These are phyloP conservation scores for Blastomyces percursus DNA, from an alignment of 2,329 filamentous ascomycete genomes.

Conservation along the genomic window DNA sequence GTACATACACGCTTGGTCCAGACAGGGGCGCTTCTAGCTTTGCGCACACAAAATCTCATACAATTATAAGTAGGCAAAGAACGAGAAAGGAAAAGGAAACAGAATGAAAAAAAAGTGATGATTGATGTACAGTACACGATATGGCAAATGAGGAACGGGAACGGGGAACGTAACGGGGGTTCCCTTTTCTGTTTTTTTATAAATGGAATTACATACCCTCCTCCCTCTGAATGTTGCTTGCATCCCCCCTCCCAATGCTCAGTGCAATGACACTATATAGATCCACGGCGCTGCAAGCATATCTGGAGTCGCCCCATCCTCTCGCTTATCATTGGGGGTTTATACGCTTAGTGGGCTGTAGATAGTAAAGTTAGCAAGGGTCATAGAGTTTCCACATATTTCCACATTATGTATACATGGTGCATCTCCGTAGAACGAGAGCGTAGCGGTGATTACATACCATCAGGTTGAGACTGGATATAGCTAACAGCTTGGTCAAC, in stretches of 20 bases:
- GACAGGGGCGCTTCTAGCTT: too few relatives aligned
- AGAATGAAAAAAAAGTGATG: not conserved
- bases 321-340: not conserved
- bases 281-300: not conserved
- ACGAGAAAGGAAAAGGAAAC: not conserved
- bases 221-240: not conserved
- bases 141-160: conserved; percentile 24
- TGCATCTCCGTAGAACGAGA: not conserved
- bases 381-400: too few relatives aligned
- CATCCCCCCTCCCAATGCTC: not conserved
- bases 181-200: conserved; percentile 14
- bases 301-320: not conserved
- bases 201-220: conserved; percentile 5
- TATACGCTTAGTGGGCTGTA: conserved; percentile 13
- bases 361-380: conserved; percentile 13
- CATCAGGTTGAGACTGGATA: conserved; percentile 85
- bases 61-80: not conserved
- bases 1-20: too few relatives aligned
- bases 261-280: not conserved
- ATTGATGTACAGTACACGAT: conserved; percentile 38
- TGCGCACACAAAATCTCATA: not conserved
- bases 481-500: conserved; percentile 93
- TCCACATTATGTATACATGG: conserved; percentile 12
- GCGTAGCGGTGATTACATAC: conserved; percentile 43
- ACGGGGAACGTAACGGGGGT: conserved; percentile 14